Conservation (phyloP, 345 rosid genomes). For the Linum tenue region DNA sequence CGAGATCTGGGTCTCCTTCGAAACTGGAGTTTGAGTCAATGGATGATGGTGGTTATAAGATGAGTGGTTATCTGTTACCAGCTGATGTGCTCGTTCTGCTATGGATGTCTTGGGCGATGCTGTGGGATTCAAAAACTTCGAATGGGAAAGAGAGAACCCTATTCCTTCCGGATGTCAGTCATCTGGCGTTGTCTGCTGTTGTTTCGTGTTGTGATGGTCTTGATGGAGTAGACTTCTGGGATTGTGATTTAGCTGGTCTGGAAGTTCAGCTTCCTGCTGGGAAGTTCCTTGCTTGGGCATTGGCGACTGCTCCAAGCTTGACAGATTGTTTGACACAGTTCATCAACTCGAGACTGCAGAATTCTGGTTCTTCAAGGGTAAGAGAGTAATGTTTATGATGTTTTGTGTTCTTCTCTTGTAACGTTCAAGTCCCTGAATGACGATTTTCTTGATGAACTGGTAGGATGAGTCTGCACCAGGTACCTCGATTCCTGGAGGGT, state of each 20-base stretch:
- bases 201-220: conserved; percentile 47
- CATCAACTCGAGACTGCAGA: conserved; percentile 42
- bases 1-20: conserved; percentile 34
- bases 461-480: background rate
- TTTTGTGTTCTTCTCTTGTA: background rate
- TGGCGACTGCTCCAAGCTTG: conserved; percentile 44
- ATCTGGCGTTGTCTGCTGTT: conserved; percentile 53
- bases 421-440: background rate
- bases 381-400: background rate
- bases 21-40: conserved; percentile 53
- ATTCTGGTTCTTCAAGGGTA: conserved; percentile 34
- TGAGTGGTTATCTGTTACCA: conserved; percentile 42
- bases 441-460: background rate
- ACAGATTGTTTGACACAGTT: conserved; percentile 55
- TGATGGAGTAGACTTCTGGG: conserved; percentile 44
- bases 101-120: conserved; percentile 70
- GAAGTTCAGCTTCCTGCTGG: conserved; percentile 51
- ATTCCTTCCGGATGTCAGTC: conserved; percentile 53
- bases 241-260: conserved; percentile 36
- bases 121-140: conserved; percentile 37
- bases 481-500: background rate
- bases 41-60: conserved; percentile 53
- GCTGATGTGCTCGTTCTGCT: conserved; percentile 47
- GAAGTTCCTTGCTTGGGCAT: conserved; percentile 60
- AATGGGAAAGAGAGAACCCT: conserved; percentile 18